Evolutionary conservation across 441 rosid species (phyloP), one percentile per base, ranked within the genome.

Genomic region (Populus hybrid): DNA sequence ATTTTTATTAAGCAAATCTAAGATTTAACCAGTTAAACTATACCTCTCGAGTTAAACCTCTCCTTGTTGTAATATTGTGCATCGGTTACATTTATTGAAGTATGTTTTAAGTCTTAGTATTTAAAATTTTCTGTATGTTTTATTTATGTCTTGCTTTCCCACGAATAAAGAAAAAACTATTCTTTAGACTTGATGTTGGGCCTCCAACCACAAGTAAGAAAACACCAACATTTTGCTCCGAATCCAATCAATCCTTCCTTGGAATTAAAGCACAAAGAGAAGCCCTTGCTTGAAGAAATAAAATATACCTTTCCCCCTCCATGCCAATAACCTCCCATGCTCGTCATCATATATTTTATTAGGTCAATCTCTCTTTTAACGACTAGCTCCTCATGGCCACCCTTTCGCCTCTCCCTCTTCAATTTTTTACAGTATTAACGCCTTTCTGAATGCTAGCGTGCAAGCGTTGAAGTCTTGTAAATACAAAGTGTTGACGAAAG

Each of bases 181-280:
- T 46, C 57, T 4, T 46, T 46, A 46, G 57, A 46, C 57, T 12
- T 46, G 57, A 14, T 46, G 18, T 14, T 4, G 18, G 57, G 18
- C 57, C 16, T 34, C 36, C 36, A 34, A 34, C 36, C 36, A 34
- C 36, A 34, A 34, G 8, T 1, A 34, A 34, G 8, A 34, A 34
- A 34, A 34, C 36, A 34, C 36, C 36, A 34, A 6, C 36, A 34
- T 6, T 34, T 34, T 34, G 64, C 69, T 71, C 67, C 32, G 28
- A 57, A 61, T 50, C 64, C 73, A 77, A 72, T 70, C 67, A 81
- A 75, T 57, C 81, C 69, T 38, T 75, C 28, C 79, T 75, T 78
- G 70, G 74, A 42, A 63, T 59, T 3, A 67, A 73, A 75, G 72
- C 21, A 35, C 61, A 65, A 40, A 40, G 10, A 65, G 10, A 65